phyloP scores from a whole-genome alignment of 345 rosid genomes.

The Euphorbia tirucalli region DNA sequence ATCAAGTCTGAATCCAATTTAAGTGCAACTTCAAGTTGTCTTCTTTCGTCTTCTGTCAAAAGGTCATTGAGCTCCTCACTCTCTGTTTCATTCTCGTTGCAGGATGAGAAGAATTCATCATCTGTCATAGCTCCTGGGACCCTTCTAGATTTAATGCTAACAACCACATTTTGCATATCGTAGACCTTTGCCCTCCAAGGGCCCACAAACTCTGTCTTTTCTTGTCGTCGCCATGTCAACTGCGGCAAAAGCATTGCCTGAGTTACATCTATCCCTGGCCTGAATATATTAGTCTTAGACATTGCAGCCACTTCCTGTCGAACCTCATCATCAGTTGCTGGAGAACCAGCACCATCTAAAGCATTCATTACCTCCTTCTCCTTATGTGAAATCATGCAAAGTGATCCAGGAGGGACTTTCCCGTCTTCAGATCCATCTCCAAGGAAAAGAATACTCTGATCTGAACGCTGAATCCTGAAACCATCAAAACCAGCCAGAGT shows the following conservation, averaged over 20 bases:
- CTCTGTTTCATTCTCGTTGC: slow-evolving; percentile 73
- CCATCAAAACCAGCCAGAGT: slow-evolving; percentile 98
- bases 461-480: slow-evolving; percentile 79
- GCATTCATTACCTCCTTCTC: slow-evolving; percentile 94
- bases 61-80: slow-evolving; percentile 71
- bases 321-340: slow-evolving; percentile 79
- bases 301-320: slow-evolving; percentile 82
- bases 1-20: slow-evolving; percentile 64
- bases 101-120: slow-evolving; percentile 75
- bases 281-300: slow-evolving; percentile 85
- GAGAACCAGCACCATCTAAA: slow-evolving; percentile 84
- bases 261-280: slow-evolving; percentile 96
- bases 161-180: slow-evolving; percentile 96
- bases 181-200: slow-evolving; percentile 92
- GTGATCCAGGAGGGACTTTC: slow-evolving; percentile 66
- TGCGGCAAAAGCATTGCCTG: slow-evolving; percentile 89
- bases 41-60: slow-evolving; percentile 84
- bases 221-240: slow-evolving; percentile 91
- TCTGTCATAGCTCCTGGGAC: slow-evolving; percentile 96
- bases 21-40: slow-evolving; percentile 83
- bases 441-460: slow-evolving; percentile 87
- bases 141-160: slow-evolving; percentile 83
- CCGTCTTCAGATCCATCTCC: slow-evolving; percentile 95
- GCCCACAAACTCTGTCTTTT: slow-evolving; percentile 87
- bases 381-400: slow-evolving; percentile 89